phyloP scores from a whole-genome alignment of 352 stramenopile species.

The Phytopythium sindhum region DNA sequence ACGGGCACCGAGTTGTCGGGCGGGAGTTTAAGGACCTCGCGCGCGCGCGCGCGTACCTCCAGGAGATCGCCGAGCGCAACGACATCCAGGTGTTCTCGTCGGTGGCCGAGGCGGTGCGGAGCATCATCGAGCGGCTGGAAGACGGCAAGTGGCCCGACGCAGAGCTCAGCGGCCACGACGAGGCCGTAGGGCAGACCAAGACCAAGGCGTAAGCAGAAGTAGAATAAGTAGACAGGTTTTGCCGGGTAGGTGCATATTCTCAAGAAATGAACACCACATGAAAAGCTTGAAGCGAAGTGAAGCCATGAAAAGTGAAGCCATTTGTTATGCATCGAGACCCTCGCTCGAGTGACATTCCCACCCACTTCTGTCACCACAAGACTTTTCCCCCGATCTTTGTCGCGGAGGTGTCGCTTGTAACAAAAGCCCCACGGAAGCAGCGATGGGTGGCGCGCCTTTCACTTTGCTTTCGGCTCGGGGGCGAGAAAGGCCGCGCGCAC shows the following conservation, averaged over 20 bases:
- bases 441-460: slow-evolving; percentile 4
- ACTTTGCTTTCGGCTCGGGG: not conserved
- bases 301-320: slow-evolving; percentile 4
- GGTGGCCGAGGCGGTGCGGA: slow-evolving; percentile 53
- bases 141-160: slow-evolving; percentile 7
- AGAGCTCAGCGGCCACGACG: slow-evolving; percentile 2
- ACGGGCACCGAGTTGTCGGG: slow-evolving; percentile 40
- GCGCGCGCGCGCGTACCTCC: slow-evolving; percentile 71
- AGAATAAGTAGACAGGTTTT: not conserved
- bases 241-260: not conserved
- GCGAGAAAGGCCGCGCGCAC: not conserved
- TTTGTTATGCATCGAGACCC: not conserved
- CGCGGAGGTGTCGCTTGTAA: not conserved
- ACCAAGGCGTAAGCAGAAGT: not conserved
- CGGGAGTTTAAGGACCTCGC: slow-evolving; percentile 82
- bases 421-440: not conserved
- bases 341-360: not conserved
- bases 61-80: slow-evolving; percentile 83
- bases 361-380: slow-evolving; percentile 5
- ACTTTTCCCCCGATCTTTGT: slow-evolving; percentile 1
- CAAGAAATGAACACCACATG: not conserved
- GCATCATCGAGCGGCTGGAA: slow-evolving; percentile 59
- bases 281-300: not conserved
- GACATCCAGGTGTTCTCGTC: slow-evolving; percentile 73
- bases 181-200: not conserved